Evolutionary conservation across 1,284 basidiomycete genomes (phyloP).

Genomic region (Puccinia brachypodii): DNA sequence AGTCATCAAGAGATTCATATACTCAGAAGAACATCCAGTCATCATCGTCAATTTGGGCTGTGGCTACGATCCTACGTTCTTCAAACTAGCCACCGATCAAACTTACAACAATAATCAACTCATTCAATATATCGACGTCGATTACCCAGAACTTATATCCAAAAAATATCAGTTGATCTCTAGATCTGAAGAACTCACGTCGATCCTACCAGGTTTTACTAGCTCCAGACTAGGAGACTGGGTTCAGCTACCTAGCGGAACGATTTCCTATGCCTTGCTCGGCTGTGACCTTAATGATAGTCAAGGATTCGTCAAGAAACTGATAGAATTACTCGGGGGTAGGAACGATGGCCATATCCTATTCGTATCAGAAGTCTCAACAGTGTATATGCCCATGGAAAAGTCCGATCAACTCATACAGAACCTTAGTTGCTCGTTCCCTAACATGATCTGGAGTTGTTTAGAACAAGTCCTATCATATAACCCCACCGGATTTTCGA

Average conservation of each 20-base stretch:
- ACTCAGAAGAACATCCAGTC: background rate
- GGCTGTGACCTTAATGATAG: slow-evolving; percentile 33
- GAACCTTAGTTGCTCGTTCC: slow-evolving; percentile 16
- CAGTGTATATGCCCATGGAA: slow-evolving; percentile 37
- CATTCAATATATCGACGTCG: slow-evolving; percentile 37
- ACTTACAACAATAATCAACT: background rate
- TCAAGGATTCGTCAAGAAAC: background rate
- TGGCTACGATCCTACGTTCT: slow-evolving; percentile 45
- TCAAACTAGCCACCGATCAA: slow-evolving; percentile 16
- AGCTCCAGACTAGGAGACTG: background rate
- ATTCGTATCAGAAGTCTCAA: slow-evolving; percentile 47
- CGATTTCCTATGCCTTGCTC: slow-evolving; percentile 29
- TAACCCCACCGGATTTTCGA: slow-evolving; percentile 29
- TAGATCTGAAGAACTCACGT: slow-evolving; percentile 26
- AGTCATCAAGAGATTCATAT: slow-evolving; percentile 22
- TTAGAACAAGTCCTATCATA: slow-evolving; percentile 45
- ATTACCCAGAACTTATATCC: slow-evolving; percentile 38
- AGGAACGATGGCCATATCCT: slow-evolving; percentile 1
- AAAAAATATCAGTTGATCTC: slow-evolving; percentile 38
- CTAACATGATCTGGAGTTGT: slow-evolving; percentile 24
- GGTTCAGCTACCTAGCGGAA: background rate
- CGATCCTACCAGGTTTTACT: slow-evolving; percentile 7
- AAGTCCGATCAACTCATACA: slow-evolving; percentile 38
- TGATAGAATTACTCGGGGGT: slow-evolving; percentile 2
- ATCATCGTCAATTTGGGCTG: slow-evolving; percentile 42